Evolutionary conservation across 768 basidiomycete species (phyloP).

Genomic region (Mycena vulgaris): DNA sequence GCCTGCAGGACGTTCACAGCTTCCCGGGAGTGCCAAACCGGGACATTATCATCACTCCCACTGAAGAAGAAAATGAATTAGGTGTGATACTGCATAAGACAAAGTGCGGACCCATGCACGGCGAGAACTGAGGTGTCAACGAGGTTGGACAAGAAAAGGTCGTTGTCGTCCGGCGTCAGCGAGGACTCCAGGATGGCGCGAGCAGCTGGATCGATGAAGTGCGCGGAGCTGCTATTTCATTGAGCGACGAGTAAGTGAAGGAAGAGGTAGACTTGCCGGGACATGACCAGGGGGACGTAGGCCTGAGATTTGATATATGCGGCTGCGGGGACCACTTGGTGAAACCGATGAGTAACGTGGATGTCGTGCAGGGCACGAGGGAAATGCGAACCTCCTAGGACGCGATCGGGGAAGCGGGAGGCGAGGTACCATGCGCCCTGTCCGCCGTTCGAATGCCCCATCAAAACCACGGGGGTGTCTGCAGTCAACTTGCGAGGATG

Average conservation of each 20-base stretch:
- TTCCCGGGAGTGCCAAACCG: slow-evolving; percentile 87
- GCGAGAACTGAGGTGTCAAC: slow-evolving; percentile 79
- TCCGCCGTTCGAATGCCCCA: slow-evolving; percentile 95
- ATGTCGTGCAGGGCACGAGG: neutral
- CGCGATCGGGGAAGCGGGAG: slow-evolving; percentile 82
- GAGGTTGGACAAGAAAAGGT: slow-evolving; percentile 86
- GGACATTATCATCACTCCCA: slow-evolving; percentile 89
- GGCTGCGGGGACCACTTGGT: slow-evolving; percentile 79
- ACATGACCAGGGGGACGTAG: slow-evolving; percentile 83
- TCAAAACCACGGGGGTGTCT: slow-evolving; percentile 68
- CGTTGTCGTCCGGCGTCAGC: slow-evolving; percentile 89
- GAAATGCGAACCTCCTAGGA: slow-evolving; percentile 67
- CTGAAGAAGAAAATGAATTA: slow-evolving; percentile 52
- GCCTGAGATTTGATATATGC: slow-evolving; percentile 91
- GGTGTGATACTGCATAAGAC: slow-evolving; percentile 7
- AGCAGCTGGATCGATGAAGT: slow-evolving; percentile 84
- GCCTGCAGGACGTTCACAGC: slow-evolving; percentile 70
- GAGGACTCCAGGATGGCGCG: slow-evolving; percentile 82
- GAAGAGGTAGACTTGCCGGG: slow-evolving; percentile 57
- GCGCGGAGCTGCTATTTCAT: slow-evolving; percentile 65
- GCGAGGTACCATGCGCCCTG: slow-evolving; percentile 91
- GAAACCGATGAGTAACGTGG: neutral
- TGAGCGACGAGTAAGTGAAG: neutral
- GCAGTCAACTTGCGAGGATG: slow-evolving; percentile 55
- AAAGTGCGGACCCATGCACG: slow-evolving; percentile 77